A percentile compares a stretch with the other conserved stretches of the same genome.
Conservation (phyloP, 2,329 filamentous ascomycete species). For the Nemania serpens region DNA sequence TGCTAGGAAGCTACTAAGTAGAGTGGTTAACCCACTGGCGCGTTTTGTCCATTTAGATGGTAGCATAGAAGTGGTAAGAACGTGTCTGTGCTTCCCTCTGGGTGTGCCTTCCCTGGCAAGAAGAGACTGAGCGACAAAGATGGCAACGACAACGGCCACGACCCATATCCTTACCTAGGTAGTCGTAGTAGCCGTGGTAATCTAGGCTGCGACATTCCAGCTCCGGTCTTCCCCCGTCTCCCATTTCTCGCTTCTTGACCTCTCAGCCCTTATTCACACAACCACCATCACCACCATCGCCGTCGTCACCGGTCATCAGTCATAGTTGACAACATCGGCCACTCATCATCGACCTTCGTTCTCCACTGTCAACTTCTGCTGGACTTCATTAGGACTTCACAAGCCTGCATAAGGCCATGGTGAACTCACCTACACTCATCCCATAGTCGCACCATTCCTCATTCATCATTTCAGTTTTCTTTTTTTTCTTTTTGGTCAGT, state of each 20-base stretch:
- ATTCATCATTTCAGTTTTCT: no score
- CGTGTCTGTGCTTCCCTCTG: background rate
- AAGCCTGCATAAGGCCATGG: no score
- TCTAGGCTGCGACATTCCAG: no score
- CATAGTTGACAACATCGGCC: no score
- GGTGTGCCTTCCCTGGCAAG: background rate
- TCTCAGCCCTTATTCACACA: background rate
- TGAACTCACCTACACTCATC: background rate
- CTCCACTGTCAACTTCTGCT: background rate
- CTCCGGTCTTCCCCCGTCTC: background rate
- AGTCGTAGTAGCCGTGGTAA: no score
- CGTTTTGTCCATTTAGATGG: background rate
- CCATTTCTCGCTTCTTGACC: no score
- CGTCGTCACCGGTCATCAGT: background rate
- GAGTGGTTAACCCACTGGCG: no score
- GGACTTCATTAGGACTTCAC: no score
- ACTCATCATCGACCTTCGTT: background rate
- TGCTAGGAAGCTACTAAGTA: no score
- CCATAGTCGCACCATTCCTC: background rate
- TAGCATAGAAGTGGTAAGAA: background rate
- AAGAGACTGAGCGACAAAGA: background rate
- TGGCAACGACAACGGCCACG: background rate
- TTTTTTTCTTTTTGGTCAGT: background rate
- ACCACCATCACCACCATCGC: background rate
- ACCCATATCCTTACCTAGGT: no score